Conservation (phyloP, 2,329 filamentous ascomycete genomes). For the Aspergillus aculeatus region DNA sequence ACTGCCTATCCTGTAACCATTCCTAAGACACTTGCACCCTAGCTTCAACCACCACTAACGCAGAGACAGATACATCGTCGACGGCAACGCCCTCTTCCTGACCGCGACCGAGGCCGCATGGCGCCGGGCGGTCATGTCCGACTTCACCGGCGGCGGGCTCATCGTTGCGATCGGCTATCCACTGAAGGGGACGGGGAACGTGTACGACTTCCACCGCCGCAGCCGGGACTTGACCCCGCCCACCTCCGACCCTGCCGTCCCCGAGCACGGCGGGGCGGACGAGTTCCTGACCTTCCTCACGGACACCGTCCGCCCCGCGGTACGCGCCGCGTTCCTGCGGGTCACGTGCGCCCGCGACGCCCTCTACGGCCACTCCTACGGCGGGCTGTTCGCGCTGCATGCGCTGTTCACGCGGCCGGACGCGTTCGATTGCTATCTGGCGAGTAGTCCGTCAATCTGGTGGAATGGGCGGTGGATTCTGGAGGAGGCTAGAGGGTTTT, state of each 20-base stretch:
- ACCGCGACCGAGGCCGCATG: slow-evolving; percentile 24
- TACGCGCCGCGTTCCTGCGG: neutral
- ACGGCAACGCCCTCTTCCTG: slow-evolving; percentile 25
- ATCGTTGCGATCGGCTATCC: slow-evolving; percentile 26
- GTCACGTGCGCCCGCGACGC: slow-evolving; percentile 39
- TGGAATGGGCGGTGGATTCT: slow-evolving; percentile 49
- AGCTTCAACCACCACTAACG: no score
- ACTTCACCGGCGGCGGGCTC: slow-evolving; percentile 17
- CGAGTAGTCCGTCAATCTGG: slow-evolving; percentile 51
- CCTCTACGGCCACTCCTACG: slow-evolving; percentile 53
- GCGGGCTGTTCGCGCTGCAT: slow-evolving; percentile 50
- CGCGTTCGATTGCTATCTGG: slow-evolving; percentile 48
- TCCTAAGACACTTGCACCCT: no score
- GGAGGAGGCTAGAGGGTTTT: slow-evolving; percentile 31
- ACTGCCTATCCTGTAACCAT: slow-evolving; percentile 1
- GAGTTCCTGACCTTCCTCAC: slow-evolving; percentile 10
- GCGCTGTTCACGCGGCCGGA: slow-evolving; percentile 44
- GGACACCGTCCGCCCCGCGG: neutral
- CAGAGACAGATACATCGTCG: slow-evolving; percentile 21
- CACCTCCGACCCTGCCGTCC: neutral
- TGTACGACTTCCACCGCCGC: slow-evolving; percentile 3
- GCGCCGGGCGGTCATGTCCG: slow-evolving; percentile 18
- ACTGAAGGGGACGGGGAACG: slow-evolving; percentile 9
- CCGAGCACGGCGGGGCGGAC: slow-evolving; percentile 8
- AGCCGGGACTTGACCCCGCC: slow-evolving; percentile 7